Evolutionary conservation across 2,329 filamentous ascomycete genomes (phyloP).

Genomic region (Monilinia fructigena): DNA sequence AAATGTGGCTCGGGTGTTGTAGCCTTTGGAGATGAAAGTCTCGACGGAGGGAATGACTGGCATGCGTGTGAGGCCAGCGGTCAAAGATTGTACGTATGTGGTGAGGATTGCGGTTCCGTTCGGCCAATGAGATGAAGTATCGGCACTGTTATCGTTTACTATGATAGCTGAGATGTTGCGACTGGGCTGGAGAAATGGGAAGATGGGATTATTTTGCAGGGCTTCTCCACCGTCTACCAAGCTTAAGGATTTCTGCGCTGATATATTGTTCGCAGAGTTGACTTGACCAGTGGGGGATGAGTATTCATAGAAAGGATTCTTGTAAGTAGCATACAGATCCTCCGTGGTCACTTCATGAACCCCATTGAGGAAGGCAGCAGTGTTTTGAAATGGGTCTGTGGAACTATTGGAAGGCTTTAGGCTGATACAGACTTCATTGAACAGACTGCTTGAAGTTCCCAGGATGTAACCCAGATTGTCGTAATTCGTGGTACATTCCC

Average conservation of each 20-base stretch:
- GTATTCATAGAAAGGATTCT: conserved; percentile 60
- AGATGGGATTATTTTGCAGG: conserved; percentile 48
- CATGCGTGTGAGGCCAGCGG: conserved; percentile 42
- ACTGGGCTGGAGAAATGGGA: conserved; percentile 47
- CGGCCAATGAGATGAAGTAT: conserved; percentile 43
- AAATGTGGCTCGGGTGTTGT: conserved; percentile 40
- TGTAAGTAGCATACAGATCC: conserved; percentile 49
- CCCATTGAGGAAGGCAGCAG: conserved; percentile 39
- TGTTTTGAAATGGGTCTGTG: conserved; percentile 26
- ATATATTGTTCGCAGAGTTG: conserved; percentile 37
- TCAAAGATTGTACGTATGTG: conserved; percentile 32
- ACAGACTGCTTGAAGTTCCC: conserved; percentile 47
- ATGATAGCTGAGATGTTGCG: conserved; percentile 46
- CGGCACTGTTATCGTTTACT: conserved; percentile 47
- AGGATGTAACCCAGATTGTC: conserved; percentile 51
- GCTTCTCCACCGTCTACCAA: conserved; percentile 49
- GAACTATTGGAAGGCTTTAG: conserved; percentile 28
- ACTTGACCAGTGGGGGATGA: conserved; percentile 32
- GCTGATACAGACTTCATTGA: conserved; percentile 37
- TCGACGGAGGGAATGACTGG: conserved; percentile 45
- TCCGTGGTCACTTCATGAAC: conserved; percentile 37
- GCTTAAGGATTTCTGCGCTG: conserved; percentile 40
- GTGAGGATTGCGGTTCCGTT: conserved; percentile 46
- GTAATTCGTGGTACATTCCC: conserved; percentile 47
- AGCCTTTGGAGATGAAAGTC: conserved; percentile 40